phyloP scores from a whole-genome alignment of 768 basidiomycete genomes.

The Russula virescens region DNA sequence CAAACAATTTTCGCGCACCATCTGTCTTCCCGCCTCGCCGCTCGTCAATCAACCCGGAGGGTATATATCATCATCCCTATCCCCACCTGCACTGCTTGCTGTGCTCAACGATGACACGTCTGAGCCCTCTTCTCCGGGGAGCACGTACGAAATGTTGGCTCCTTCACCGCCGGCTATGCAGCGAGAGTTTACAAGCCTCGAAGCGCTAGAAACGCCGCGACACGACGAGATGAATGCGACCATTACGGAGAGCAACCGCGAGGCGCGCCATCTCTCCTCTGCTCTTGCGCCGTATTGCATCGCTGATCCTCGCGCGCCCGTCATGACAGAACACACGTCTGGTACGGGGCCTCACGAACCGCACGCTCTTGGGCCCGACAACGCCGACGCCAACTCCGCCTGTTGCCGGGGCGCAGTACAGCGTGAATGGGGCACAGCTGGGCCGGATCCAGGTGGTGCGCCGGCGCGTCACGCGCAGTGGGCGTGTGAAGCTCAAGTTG shows the following conservation, averaged over 20 bases:
- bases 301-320: conserved; percentile 1
- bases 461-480: conserved; percentile 22
- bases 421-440: conserved; percentile 15
- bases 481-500: conserved; percentile 25
- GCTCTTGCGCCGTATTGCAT: conserved; percentile 3
- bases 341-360: conserved; percentile 1
- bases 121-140: conserved; percentile 17
- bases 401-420: background rate
- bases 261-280: conserved; percentile 18
- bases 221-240: background rate
- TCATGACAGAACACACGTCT: conserved; percentile 16
- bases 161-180: background rate
- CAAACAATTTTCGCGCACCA: background rate
- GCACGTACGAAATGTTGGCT: conserved; percentile 15
- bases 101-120: conserved; percentile 11
- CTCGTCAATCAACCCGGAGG: background rate
- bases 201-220: conserved; percentile 2
- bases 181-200: conserved; percentile 19
- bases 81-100: background rate
- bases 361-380: background rate
- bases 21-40: background rate
- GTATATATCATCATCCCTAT: background rate
- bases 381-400: background rate
- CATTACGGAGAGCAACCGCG: conserved; percentile 9
- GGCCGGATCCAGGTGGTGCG: conserved; percentile 20